These are phyloP conservation scores for Vanderwaltozyma tropicalis DNA, from an alignment of 805 yeast species.

Conservation along the genomic window DNA sequence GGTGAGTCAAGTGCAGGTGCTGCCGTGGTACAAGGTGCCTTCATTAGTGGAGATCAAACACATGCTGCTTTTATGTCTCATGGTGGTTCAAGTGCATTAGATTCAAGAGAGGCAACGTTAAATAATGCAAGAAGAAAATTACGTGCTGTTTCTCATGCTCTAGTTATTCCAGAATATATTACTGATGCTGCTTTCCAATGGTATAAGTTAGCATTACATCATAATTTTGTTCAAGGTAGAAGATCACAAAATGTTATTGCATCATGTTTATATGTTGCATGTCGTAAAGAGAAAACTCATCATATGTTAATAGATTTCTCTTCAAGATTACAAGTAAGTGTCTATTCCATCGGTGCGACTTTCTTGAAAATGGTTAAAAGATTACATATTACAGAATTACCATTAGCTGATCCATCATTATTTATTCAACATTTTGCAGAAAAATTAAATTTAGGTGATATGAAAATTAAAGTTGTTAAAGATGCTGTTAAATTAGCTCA, in stretches of 20 bases:
- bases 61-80: conserved; percentile 47
- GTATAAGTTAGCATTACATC: conserved; percentile 77
- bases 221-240: conserved; percentile 95
- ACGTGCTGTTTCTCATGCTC: conserved; percentile 65
- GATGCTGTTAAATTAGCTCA: conserved; percentile 84
- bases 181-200: conserved; percentile 81
- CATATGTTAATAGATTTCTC: conserved; percentile 96
- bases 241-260: conserved; percentile 91
- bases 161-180: conserved; percentile 73
- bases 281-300: conserved; percentile 82
- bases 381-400: conserved; percentile 64
- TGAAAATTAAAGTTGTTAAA: conserved; percentile 60
- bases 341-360: conserved; percentile 91
- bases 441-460: conserved; percentile 68
- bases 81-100: conserved; percentile 65
- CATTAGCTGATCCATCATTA: conserved; percentile 87
- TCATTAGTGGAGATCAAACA: conserved; percentile 78
- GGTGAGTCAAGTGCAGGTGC: conserved; percentile 91
- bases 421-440: conserved; percentile 93
- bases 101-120: conserved; percentile 81
- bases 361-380: conserved; percentile 86
- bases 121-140: conserved; percentile 75
- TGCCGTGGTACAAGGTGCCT: conserved; percentile 91
- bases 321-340: conserved; percentile 79
- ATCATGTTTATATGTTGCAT: conserved; percentile 88